Conservation (phyloP, 176 grass and related monocot species). For the Raddia distichophylla region DNA sequence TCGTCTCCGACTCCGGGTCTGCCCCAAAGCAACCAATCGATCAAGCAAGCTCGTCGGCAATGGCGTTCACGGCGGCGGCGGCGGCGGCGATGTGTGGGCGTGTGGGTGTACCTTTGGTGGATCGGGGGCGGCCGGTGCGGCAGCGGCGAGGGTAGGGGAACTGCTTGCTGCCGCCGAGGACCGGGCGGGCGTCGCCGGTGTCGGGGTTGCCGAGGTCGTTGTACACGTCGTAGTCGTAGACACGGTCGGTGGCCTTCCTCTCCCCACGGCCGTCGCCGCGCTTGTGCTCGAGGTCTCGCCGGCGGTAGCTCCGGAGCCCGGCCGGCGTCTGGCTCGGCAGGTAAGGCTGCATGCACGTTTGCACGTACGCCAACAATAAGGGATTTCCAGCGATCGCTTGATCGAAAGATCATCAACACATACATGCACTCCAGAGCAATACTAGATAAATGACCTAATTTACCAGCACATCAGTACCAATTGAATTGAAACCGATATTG, state of each 20-base stretch:
- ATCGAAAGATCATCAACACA: neutral
- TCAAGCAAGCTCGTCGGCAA: no score
- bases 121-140: slow-evolving; percentile 61
- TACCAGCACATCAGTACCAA: no score
- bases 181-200: slow-evolving; percentile 47
- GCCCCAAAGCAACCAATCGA: no score
- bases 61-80: no score
- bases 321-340: slow-evolving; percentile 67
- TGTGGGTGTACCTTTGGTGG: slow-evolving; percentile 55
- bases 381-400: neutral
- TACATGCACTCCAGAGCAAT: no score
- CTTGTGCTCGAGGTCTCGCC: slow-evolving; percentile 51
- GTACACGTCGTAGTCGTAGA: slow-evolving; percentile 87
- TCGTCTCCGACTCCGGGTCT: slow-evolving; percentile 55
- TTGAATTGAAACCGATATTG: no score
- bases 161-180: slow-evolving; percentile 65
- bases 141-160: slow-evolving; percentile 82
- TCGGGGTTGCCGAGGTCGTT: slow-evolving; percentile 71
- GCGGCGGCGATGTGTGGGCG: no score
- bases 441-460: no score
- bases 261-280: slow-evolving; percentile 56
- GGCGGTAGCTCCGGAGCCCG: slow-evolving; percentile 57
- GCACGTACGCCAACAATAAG: neutral
- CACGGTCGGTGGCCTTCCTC: slow-evolving; percentile 56
- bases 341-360: slow-evolving; percentile 59